phyloP scores from a whole-genome alignment of 176 grass and related monocot genomes.

The Thinopyrum elongatum region DNA sequence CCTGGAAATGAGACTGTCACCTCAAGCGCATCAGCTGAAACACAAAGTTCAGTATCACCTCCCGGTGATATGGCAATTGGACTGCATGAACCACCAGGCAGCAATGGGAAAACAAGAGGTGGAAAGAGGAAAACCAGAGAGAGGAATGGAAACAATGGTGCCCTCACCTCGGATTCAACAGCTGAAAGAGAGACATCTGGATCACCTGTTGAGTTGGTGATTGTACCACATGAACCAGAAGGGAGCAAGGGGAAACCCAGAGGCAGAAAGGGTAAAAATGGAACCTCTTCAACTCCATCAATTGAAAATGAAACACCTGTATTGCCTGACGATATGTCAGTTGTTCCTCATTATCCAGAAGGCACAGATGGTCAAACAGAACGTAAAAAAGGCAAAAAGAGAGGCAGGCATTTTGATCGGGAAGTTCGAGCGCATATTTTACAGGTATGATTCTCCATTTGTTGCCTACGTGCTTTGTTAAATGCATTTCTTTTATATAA shows the following conservation, averaged over 20 bases:
- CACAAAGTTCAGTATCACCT: slow-evolving; percentile 10
- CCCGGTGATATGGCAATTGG: neutral
- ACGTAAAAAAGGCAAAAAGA: slow-evolving; percentile 61
- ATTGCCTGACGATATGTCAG: slow-evolving; percentile 32
- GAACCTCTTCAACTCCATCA: slow-evolving; percentile 36
- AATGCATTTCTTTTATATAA: slow-evolving; percentile 12
- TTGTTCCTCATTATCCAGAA: slow-evolving; percentile 39
- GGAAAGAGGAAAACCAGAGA: slow-evolving; percentile 41
- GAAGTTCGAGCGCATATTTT: slow-evolving; percentile 79
- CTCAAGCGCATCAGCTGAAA: slow-evolving; percentile 36
- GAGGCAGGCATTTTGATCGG: slow-evolving; percentile 89
- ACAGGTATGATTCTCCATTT: slow-evolving; percentile 42
- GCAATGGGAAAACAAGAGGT: slow-evolving; percentile 19
- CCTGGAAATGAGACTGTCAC: slow-evolving; percentile 22
- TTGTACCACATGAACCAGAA: slow-evolving; percentile 11
- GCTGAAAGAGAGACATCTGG: slow-evolving; percentile 16
- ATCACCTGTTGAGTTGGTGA: slow-evolving; percentile 12
- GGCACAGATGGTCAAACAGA: slow-evolving; percentile 30
- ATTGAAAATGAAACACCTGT: slow-evolving; percentile 12
- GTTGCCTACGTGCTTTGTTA: slow-evolving; percentile 5
- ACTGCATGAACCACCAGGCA: slow-evolving; percentile 23
- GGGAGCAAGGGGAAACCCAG: neutral
- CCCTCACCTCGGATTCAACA: slow-evolving; percentile 1
- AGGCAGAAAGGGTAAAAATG: slow-evolving; percentile 3
- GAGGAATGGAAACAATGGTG: slow-evolving; percentile 23